Base-by-base conservation (phyloP, 805 yeast species). In the Schwanniomyces vanrijiae region DNA sequence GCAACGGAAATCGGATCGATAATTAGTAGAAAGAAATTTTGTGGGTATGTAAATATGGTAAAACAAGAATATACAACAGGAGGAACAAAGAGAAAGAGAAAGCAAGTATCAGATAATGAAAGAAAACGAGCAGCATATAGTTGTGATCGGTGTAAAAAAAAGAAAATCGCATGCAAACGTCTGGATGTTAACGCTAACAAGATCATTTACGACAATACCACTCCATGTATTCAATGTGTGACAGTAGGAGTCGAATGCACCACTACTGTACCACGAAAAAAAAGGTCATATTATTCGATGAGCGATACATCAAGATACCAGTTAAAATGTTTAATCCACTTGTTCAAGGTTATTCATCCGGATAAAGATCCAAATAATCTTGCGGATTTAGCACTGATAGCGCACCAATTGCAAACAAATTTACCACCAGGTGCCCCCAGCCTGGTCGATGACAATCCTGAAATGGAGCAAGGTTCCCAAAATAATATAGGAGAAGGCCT, bases 221-320 rank as follows among this genome's bases (percentile, higher is more conserved):
- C 42, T 6, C 42, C 42, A 10, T 39, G 42, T 18, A 25, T 39
- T 4, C 19, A 39, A 16, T 39, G 42, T 26, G 21, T 18, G 22
- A 14, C 31, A 2, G 14, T 33, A 2, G 42, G 42, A 5, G 42
- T 39, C 5, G 42, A 28, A 19, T 40, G 43, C 28, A 28, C 37
- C 5, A 40, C 43, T 3, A 28, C 35, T 5, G 34, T 14, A 18
- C 43, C 43, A 9, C 18, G 43, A 16, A 40, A 40, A 25, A 40
- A 29, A 19, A 18, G 43, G 8, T 22, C 37, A n/a, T 40, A 19
- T 18, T 40, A 28, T 18, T 26, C 43, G 13, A 29, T 40, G 31
- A 40, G 43, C 13, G 43, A 40, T 5, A 22, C 43, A 6, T 40
- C 43, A 11, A 40, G 35, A 29, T 29, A 40, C n/a, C 43, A 40